Conservation (phyloP, 345 rosid species). For the Acer negundo region DNA sequence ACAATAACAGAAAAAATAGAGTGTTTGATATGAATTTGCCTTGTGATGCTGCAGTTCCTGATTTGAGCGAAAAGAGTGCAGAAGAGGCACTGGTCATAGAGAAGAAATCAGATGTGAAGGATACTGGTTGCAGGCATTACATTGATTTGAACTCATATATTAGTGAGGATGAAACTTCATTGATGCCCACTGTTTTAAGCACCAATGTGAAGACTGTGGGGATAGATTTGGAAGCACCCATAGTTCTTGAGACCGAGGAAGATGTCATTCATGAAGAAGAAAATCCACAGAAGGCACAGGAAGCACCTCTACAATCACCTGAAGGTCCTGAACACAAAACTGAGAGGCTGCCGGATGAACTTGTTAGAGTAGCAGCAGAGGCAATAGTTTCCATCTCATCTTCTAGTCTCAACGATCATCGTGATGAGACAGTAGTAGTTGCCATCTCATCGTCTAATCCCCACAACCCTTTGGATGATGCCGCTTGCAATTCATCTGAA, state of each 20-base stretch:
- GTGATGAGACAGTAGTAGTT: conserved; percentile 63
- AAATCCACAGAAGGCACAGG: conserved; percentile 31
- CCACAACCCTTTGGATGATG: conserved; percentile 34
- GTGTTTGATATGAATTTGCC: conserved; percentile 83
- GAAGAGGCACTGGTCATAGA: conserved; percentile 36
- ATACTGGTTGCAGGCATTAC: conserved; percentile 38
- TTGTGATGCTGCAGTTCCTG: conserved; percentile 54
- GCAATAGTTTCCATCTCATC: conserved; percentile 77
- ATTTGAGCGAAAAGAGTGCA: conserved; percentile 33
- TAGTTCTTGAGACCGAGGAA: conserved; percentile 57
- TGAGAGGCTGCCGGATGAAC: conserved; percentile 43
- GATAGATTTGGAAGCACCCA: conserved; percentile 84
- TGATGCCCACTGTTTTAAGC: conserved; percentile 31
- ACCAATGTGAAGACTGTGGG: conserved; percentile 38
- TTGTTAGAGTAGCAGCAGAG: conserved; percentile 62
- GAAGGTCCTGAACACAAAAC: conserved; percentile 24
- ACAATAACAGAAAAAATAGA: conserved; percentile 40
- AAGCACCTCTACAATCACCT: conserved; percentile 25
- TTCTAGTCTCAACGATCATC: conserved; percentile 17
- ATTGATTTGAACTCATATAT: conserved; percentile 76
- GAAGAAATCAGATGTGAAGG: conserved; percentile 40
- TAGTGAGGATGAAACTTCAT: conserved; percentile 66
- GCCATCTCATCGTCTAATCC: conserved; percentile 54
- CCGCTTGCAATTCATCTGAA: conserved; percentile 34
- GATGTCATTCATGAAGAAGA: conserved; percentile 38